Conservation (phyloP, 2,329 filamentous ascomycete genomes). For the Xylaria arbuscula region DNA sequence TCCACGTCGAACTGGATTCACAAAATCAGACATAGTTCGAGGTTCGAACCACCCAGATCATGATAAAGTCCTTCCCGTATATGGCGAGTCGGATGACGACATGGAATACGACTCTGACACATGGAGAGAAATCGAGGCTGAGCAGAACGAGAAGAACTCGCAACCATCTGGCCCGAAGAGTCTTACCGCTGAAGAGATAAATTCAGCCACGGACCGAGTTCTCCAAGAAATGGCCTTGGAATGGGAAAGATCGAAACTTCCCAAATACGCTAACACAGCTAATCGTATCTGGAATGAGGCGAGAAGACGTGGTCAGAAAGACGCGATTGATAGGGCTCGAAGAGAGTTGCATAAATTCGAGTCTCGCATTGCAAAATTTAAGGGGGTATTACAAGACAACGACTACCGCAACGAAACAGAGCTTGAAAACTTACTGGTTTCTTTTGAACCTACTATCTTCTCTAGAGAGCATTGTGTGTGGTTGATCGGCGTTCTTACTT, state of each 20-base stretch:
- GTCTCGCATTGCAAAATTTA: constrained; percentile 66
- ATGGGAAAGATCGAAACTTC: constrained; percentile 71
- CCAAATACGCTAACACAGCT: constrained; percentile 66
- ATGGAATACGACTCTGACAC: constrained; percentile 68
- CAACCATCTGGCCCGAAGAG: constrained; percentile 40
- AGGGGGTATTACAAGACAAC: constrained; percentile 62
- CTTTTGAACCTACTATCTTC: constrained; percentile 73
- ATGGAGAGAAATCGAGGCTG: constrained; percentile 70
- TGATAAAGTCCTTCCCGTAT: constrained; percentile 60
- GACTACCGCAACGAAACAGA: constrained; percentile 65
- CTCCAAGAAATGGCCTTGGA: constrained; percentile 61
- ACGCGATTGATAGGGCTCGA: constrained; percentile 59
- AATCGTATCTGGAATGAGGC: constrained; percentile 70
- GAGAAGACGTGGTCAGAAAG: constrained; percentile 55
- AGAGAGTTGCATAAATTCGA: constrained; percentile 57
- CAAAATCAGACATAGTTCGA: constrained; percentile 46
- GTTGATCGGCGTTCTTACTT: constrained; percentile 60
- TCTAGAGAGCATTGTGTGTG: constrained; percentile 67
- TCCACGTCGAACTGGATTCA: constrained; percentile 13
- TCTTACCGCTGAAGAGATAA: constrained; percentile 60
- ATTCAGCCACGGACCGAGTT: constrained; percentile 63
- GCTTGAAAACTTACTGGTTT: constrained; percentile 65
- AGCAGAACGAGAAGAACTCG: constrained; percentile 52
- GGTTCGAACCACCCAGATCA: constrained; percentile 46
- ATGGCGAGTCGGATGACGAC: constrained; percentile 65